phyloP scores from a whole-genome alignment of 345 rosid species.

The Litchi chinensis region DNA sequence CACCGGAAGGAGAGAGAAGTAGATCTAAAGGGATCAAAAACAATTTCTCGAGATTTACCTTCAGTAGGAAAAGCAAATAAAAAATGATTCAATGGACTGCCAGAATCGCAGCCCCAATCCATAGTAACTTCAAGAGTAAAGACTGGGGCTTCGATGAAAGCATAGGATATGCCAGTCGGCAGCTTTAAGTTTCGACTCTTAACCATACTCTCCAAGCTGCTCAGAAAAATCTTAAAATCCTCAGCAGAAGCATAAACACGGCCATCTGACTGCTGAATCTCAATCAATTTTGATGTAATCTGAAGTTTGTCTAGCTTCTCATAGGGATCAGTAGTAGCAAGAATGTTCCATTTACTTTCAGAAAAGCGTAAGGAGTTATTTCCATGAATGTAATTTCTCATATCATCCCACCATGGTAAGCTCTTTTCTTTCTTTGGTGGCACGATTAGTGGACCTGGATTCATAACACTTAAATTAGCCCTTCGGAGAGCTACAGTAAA shows the following conservation, averaged over 20 bases:
- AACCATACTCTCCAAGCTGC: slow-evolving; percentile 90
- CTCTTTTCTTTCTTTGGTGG: slow-evolving; percentile 84
- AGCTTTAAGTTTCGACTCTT: slow-evolving; percentile 59
- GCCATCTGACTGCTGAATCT: slow-evolving; percentile 94
- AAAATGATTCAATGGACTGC: slow-evolving; percentile 87
- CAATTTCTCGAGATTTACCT: slow-evolving; percentile 76
- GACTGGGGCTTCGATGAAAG: slow-evolving; percentile 74
- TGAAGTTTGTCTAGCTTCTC: slow-evolving; percentile 93
- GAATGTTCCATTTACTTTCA: slow-evolving; percentile 72
- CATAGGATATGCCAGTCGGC: slow-evolving; percentile 51
- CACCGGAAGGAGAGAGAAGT: slow-evolving; percentile 91
- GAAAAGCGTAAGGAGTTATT: slow-evolving; percentile 62
- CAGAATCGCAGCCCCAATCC: slow-evolving; percentile 96
- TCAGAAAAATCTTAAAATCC: slow-evolving; percentile 75
- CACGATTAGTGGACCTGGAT: slow-evolving; percentile 51
- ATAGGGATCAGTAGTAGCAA: slow-evolving; percentile 94
- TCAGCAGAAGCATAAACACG: slow-evolving; percentile 69
- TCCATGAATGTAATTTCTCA: slow-evolving; percentile 96
- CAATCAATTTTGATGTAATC: slow-evolving; percentile 65
- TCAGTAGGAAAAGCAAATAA: slow-evolving; percentile 85
- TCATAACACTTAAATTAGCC: slow-evolving; percentile 81
- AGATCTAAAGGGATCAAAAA: slow-evolving; percentile 94
- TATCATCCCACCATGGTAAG: slow-evolving; percentile 99
- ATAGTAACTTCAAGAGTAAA: slow-evolving; percentile 84
- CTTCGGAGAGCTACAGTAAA: slow-evolving; percentile 97